These are phyloP conservation scores for Aureobasidium sp. DNA, from an alignment of 2,329 filamentous ascomycete genomes.

Conservation along the genomic window DNA sequence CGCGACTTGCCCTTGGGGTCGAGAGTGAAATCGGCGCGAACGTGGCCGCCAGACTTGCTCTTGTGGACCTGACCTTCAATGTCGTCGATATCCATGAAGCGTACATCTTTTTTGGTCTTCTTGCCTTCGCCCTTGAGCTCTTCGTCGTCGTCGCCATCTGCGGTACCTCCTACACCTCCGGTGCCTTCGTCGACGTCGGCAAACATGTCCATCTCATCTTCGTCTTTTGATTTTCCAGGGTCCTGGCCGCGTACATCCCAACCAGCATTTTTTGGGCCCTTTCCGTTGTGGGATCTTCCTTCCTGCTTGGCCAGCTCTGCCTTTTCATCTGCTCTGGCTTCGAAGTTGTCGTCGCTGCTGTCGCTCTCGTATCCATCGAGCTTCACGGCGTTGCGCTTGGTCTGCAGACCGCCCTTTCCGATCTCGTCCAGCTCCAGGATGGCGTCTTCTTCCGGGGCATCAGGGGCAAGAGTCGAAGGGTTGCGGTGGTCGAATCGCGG, in stretches of 20 bases:
- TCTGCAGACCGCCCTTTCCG: conserved; percentile 59
- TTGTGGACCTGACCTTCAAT: conserved; percentile 73
- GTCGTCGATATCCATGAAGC: conserved; percentile 51
- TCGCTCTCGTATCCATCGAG: conserved; percentile 96
- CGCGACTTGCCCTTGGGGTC: conserved; percentile 38
- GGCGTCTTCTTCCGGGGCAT: conserved; percentile 65
- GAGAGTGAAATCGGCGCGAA: conserved; percentile 53
- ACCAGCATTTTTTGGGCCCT: conserved; percentile 28
- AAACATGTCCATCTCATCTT: conserved; percentile 76
- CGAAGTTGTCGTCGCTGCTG: conserved; percentile 82
- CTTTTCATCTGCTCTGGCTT: conserved; percentile 60
- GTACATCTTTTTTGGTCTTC: conserved; percentile 56
- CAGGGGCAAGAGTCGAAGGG: conserved; percentile 80
- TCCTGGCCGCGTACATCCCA: conserved; percentile 25
- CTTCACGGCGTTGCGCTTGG: conserved; percentile 90
- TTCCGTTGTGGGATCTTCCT: not conserved
- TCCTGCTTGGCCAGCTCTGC: conserved; percentile 38
- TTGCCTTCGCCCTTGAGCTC: conserved; percentile 43
- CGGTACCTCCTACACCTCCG: conserved; percentile 23
- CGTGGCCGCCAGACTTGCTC: conserved; percentile 66
- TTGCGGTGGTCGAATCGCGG: conserved; percentile 92
- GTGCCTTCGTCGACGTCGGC: conserved; percentile 57
- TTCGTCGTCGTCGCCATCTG: conserved; percentile 47
- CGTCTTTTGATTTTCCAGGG: conserved; percentile 44
- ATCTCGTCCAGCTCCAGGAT: conserved; percentile 90